A percentile compares a stretch with the other conserved stretches of the same genome.
These are phyloP conservation scores for Thalassiosira hispida DNA, from an alignment of 352 stramenopile species.

Conservation along the genomic window DNA sequence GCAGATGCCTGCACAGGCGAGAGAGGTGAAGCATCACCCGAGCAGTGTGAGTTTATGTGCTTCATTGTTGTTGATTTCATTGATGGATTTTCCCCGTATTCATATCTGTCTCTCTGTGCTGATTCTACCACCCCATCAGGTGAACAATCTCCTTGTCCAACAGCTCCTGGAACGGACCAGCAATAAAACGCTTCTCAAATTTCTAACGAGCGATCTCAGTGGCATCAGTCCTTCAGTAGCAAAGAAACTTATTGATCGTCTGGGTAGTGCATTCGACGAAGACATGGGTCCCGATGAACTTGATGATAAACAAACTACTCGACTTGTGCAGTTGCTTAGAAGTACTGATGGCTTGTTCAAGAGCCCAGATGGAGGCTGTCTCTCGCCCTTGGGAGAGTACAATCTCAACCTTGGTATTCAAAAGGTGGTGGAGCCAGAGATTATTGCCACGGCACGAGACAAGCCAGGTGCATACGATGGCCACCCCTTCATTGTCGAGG, in stretches of 20 bases:
- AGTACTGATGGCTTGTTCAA: conserved; percentile 83
- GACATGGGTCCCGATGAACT: conserved; percentile 64
- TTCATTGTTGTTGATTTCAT: not conserved
- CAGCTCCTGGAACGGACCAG: conserved; percentile 76
- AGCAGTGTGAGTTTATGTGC: conserved; percentile 63
- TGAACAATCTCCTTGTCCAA: conserved; percentile 82
- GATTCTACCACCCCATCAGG: conserved; percentile 12
- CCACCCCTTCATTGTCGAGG: conserved; percentile 91
- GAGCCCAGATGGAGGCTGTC: conserved; percentile 84
- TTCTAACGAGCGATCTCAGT: conserved; percentile 79
- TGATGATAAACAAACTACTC: conserved; percentile 73
- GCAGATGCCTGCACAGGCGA: conserved; percentile 79
- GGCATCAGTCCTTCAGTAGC: conserved; percentile 63
- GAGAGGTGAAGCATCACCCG: conserved; percentile 86
- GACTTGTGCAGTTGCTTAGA: conserved; percentile 77
- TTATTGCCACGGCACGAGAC: conserved; percentile 82
- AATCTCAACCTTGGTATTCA: conserved; percentile 91
- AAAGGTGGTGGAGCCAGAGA: conserved; percentile 86
- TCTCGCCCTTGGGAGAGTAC: conserved; percentile 89
- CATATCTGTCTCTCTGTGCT: conserved; percentile 6
- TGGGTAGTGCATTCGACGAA: conserved; percentile 62
- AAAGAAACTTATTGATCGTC: conserved; percentile 67
- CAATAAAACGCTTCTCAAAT: conserved; percentile 73
- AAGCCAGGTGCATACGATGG: conserved; percentile 86
- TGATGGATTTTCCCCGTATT: not conserved